Conservation (phyloP, 208 protist species). For the Willaertia magna region DNA sequence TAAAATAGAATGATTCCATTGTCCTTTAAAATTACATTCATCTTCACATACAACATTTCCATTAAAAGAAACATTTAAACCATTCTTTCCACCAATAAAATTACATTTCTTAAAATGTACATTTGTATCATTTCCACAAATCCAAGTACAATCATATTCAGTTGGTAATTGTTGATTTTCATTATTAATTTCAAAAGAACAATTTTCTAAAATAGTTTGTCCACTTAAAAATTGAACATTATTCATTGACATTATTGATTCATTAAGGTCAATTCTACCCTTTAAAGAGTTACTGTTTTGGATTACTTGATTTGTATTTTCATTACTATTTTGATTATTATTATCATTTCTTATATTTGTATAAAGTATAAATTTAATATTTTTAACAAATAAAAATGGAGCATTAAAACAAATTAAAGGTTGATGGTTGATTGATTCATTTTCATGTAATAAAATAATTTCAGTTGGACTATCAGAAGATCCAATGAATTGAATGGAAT, state of each 20-base stretch:
- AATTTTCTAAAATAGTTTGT: not conserved
- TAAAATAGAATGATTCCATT: not conserved
- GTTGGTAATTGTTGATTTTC: not conserved
- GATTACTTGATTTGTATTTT: not conserved
- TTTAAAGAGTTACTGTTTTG: not conserved
- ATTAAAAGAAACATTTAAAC: not conserved
- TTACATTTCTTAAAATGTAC: not conserved
- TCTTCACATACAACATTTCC: not conserved
- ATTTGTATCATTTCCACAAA: not conserved
- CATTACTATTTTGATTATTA: not conserved
- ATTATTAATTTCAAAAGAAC: not conserved
- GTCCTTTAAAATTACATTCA: not conserved
- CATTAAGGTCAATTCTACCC: not conserved
- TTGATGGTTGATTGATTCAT: not conserved
- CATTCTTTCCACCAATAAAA: not conserved
- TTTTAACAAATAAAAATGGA: not conserved
- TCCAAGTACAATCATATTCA: not conserved
- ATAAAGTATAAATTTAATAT: not conserved
- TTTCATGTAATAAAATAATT: not conserved
- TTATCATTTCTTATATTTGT: not conserved
- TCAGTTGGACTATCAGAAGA: not conserved
- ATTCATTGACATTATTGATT: not conserved
- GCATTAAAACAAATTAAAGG: not conserved
- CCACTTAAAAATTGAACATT: not conserved
- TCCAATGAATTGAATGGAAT: not conserved